Evolutionary conservation across 257 asterid genomes (phyloP).

Genomic region (Solanum neorickii): DNA sequence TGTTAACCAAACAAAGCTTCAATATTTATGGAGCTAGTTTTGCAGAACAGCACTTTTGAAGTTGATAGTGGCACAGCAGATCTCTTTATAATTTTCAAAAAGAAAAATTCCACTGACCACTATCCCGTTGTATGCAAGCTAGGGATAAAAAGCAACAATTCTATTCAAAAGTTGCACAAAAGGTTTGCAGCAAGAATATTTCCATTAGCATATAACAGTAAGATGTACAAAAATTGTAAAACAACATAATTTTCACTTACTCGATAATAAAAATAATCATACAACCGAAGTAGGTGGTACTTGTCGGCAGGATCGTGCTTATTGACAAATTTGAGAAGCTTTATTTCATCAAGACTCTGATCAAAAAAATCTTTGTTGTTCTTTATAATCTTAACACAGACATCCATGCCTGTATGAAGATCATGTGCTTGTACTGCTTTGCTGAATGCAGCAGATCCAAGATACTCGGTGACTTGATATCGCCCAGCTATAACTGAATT

Average conservation of each 20-base stretch:
- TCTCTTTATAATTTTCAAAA: not conserved
- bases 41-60: not conserved
- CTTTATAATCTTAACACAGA: slow-evolving; percentile 19
- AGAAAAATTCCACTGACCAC: not conserved
- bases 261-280: slow-evolving; percentile 19
- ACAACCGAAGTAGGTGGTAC: slow-evolving; percentile 17
- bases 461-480: slow-evolving; percentile 23
- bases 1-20: not conserved
- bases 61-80: not conserved
- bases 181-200: not conserved
- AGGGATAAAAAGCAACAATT: not conserved
- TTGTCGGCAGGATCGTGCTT: slow-evolving; percentile 24
- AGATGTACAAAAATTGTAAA: not conserved
- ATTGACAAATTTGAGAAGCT: slow-evolving; percentile 21
- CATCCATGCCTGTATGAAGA: slow-evolving; percentile 23
- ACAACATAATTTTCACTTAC: slow-evolving; percentile 1
- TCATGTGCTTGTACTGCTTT: slow-evolving; percentile 25
- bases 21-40: not conserved
- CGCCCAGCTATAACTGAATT: slow-evolving; percentile 21
- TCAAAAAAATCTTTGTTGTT: slow-evolving; percentile 24
- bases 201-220: not conserved
- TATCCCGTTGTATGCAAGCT: not conserved
- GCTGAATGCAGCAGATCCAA: slow-evolving; percentile 25
- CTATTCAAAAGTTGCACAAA: not conserved
- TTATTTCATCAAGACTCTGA: slow-evolving; percentile 24